Conservation (phyloP, 1,284 basidiomycete genomes). For the Malassezia dermatis region DNA sequence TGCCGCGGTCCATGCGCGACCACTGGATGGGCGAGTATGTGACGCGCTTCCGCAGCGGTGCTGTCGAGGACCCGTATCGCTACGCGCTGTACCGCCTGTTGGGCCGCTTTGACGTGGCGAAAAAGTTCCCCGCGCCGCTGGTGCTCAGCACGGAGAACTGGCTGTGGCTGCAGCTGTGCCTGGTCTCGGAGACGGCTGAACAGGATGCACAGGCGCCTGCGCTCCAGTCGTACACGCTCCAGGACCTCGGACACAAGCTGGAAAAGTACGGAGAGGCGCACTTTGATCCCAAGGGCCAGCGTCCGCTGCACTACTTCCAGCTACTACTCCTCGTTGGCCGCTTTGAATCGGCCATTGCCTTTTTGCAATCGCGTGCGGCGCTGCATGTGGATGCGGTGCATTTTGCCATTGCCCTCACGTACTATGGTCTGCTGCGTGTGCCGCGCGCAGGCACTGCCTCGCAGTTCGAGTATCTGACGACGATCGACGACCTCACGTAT, state of each 20-base stretch:
- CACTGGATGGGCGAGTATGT: slow-evolving; percentile 81
- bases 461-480: slow-evolving; percentile 51
- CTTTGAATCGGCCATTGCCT: slow-evolving; percentile 85
- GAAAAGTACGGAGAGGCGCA: slow-evolving; percentile 68
- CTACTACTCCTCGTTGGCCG: slow-evolving; percentile 83
- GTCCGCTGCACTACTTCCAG: slow-evolving; percentile 67
- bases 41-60: slow-evolving; percentile 58
- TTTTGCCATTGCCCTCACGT: slow-evolving; percentile 78
- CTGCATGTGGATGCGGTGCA: slow-evolving; percentile 90
- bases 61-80: slow-evolving; percentile 78
- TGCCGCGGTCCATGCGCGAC: slow-evolving; percentile 54
- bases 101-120: slow-evolving; percentile 75
- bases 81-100: slow-evolving; percentile 89
- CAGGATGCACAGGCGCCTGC: slow-evolving; percentile 30
- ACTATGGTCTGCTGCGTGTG: slow-evolving; percentile 81
- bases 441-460: slow-evolving; percentile 67
- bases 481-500: slow-evolving; percentile 31
- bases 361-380: slow-evolving; percentile 75
- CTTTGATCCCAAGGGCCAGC: slow-evolving; percentile 68
- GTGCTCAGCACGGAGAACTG: slow-evolving; percentile 92
- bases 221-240: slow-evolving; percentile 58
- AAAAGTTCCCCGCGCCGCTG: slow-evolving; percentile 70
- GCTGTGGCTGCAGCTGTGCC: slow-evolving; percentile 91
- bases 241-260: slow-evolving; percentile 68
- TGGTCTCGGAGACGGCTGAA: slow-evolving; percentile 52